Percentiles rank a stretch among this genome's conserved stretches.
Conservation (phyloP, 1,139 yeast genomes). For the Meyerozyma carpophila region DNA sequence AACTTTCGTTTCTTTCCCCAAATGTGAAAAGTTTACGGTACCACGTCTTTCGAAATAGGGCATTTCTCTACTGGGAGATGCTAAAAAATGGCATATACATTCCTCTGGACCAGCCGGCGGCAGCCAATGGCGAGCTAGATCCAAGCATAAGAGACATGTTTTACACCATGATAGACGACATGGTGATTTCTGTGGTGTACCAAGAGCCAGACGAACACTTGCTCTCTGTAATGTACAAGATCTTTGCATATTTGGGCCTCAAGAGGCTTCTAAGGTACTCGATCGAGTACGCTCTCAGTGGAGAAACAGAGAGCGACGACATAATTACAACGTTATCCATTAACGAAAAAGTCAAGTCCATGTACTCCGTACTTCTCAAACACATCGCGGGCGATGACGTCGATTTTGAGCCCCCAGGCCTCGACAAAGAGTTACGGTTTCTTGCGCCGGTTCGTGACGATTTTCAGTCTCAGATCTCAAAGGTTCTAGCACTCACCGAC, state of each 20-base stretch:
- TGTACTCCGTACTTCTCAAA: not conserved
- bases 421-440: constrained; percentile 10
- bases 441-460: constrained; percentile 28
- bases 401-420: constrained; percentile 10
- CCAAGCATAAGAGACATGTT: constrained; percentile 24
- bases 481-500: constrained; percentile 6
- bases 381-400: not conserved
- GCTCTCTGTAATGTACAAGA: constrained; percentile 41
- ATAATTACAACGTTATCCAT: constrained; percentile 12
- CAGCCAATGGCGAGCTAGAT: constrained; percentile 11
- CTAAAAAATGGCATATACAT: constrained; percentile 12
- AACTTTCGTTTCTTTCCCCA: constrained; percentile 51
- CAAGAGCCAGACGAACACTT: constrained; percentile 60
- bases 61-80: constrained; percentile 60
- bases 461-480: constrained; percentile 16
- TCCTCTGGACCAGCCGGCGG: constrained; percentile 5
- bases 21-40: constrained; percentile 69
- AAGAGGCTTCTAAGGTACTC: constrained; percentile 54
- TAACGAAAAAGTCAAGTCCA: not conserved
- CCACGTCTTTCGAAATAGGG: constrained; percentile 76
- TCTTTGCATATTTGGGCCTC: constrained; percentile 44
- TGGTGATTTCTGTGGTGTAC: constrained; percentile 49
- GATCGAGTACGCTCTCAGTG: constrained; percentile 57
- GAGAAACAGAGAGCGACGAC: constrained; percentile 42
- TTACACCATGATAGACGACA: constrained; percentile 49